Conservation (phyloP, 345 rosid genomes). For the Boechera retrofracta region DNA sequence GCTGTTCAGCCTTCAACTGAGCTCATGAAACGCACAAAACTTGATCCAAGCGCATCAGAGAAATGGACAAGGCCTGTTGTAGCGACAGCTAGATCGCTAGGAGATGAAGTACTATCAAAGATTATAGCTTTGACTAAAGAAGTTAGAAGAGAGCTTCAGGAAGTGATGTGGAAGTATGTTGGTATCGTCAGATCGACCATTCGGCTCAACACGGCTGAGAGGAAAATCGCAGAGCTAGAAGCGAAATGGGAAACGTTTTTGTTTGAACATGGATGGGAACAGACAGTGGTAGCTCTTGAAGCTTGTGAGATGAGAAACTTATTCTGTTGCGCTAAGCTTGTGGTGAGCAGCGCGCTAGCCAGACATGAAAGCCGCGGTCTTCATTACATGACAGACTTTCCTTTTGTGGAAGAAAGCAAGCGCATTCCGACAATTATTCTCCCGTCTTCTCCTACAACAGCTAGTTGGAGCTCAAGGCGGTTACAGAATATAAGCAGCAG, state of each 20-base stretch:
- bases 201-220: conserved; percentile 65
- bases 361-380: conserved; percentile 97
- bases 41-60: conserved; percentile 52
- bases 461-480: conserved; percentile 90
- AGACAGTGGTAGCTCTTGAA: conserved; percentile 79
- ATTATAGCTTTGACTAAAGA: conserved; percentile 57
- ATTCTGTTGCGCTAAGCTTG: conserved; percentile 91
- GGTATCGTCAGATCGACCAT: conserved; percentile 90
- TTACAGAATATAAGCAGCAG: conserved; percentile 51
- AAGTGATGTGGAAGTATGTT: conserved; percentile 87
- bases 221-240: conserved; percentile 65
- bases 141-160: conserved; percentile 83
- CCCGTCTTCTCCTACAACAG: conserved; percentile 61
- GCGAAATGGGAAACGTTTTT: conserved; percentile 78
- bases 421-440: conserved; percentile 86
- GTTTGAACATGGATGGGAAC: conserved; percentile 86
- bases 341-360: conserved; percentile 84
- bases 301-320: conserved; percentile 97
- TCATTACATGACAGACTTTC: conserved; percentile 89
- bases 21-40: conserved; percentile 64
- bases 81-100: conserved; percentile 55
- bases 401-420: conserved; percentile 82
- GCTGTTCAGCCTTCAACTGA: conserved; percentile 85
- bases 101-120: conserved; percentile 49
- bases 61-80: conserved; percentile 76